phyloP scores from a whole-genome alignment of 768 basidiomycete genomes.

The Mycena olivaceomarginata region DNA sequence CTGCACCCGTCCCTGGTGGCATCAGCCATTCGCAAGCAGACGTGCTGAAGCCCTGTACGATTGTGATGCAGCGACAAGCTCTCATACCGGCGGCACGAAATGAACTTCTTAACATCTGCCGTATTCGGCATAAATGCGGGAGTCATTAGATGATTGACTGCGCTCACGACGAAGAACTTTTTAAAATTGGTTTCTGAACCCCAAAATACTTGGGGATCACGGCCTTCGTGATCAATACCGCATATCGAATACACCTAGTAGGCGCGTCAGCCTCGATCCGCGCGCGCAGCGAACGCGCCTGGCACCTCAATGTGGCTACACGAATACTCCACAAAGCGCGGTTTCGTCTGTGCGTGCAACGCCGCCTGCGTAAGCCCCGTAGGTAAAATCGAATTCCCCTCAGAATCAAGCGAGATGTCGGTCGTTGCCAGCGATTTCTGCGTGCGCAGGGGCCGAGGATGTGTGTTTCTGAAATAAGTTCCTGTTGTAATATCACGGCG shows the following conservation, averaged over 20 bases:
- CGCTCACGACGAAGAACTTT: slow-evolving; percentile 74
- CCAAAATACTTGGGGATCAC: slow-evolving; percentile 89
- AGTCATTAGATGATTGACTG: not conserved
- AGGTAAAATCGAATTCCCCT: slow-evolving; percentile 66
- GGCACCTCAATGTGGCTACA: slow-evolving; percentile 80
- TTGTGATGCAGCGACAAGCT: slow-evolving; percentile 82
- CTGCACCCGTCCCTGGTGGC: slow-evolving; percentile 61
- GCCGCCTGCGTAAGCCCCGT: slow-evolving; percentile 69
- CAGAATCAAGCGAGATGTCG: slow-evolving; percentile 73
- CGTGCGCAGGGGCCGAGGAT: slow-evolving; percentile 66
- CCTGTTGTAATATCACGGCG: slow-evolving; percentile 62
- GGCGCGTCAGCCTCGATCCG: slow-evolving; percentile 26
- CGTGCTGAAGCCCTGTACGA: slow-evolving; percentile 86
- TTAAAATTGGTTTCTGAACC: slow-evolving; percentile 82
- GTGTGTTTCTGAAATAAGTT: slow-evolving; percentile 86
- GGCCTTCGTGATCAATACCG: slow-evolving; percentile 74
- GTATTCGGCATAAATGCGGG: slow-evolving; percentile 5
- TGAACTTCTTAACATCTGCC: slow-evolving; percentile 84
- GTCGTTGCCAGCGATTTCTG: slow-evolving; percentile 62
- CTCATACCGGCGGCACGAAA: slow-evolving; percentile 88
- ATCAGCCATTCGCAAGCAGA: slow-evolving; percentile 89
- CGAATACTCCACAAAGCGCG: slow-evolving; percentile 86
- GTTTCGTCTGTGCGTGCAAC: slow-evolving; percentile 71
- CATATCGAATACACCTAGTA: slow-evolving; percentile 86
- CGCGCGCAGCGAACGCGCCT: not conserved